Conservation (phyloP, 176 grass and related monocot species). For the Phoenix dactylifera region DNA sequence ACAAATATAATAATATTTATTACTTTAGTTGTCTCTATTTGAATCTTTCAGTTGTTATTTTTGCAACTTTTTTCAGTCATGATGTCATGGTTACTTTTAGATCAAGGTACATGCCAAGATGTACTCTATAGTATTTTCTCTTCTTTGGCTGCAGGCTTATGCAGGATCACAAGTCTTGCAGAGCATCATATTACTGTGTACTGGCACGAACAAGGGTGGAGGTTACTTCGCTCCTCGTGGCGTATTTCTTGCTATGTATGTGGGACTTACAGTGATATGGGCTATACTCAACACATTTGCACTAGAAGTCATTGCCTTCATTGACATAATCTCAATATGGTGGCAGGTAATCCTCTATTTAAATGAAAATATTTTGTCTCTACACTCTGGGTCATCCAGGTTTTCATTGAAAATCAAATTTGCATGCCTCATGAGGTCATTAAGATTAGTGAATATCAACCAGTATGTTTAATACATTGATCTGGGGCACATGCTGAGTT, state of each 20-base stretch:
- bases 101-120: background rate
- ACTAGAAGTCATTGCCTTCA: constrained; percentile 80
- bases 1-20: too few species aligned
- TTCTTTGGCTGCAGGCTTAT: constrained; percentile 46
- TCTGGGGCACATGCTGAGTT: too few species aligned
- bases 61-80: too few species aligned
- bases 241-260: constrained; percentile 82
- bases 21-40: too few species aligned
- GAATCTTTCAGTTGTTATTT: too few species aligned
- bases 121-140: background rate
- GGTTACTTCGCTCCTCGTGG: constrained; percentile 74
- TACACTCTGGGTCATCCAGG: too few species aligned
- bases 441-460: too few species aligned
- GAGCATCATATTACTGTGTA: constrained; percentile 86
- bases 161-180: constrained; percentile 78
- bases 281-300: constrained; percentile 97
- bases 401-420: too few species aligned
- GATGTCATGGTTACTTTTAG: background rate
- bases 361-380: too few species aligned
- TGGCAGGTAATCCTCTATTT: constrained; percentile 57
- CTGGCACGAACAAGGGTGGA: constrained; percentile 76
- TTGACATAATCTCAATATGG: constrained; percentile 92
- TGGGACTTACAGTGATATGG: constrained; percentile 74
- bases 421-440: too few species aligned
- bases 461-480: too few species aligned